phyloP scores from a whole-genome alignment of 192 early-diverging fungal genomes.

The Podila minutissima region DNA sequence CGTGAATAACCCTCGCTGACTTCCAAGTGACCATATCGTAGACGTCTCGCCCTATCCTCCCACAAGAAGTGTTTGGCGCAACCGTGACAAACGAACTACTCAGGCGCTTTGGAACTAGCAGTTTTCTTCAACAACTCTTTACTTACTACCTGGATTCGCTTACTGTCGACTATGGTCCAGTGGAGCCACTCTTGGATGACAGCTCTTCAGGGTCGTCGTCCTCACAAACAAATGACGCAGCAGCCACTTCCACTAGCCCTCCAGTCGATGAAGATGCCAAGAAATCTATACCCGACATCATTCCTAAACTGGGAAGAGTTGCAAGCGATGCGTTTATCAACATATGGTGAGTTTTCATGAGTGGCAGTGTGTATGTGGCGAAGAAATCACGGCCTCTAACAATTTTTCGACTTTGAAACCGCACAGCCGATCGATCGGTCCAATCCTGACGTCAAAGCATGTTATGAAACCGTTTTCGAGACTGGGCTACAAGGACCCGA shows the following conservation, averaged over 20 bases:
- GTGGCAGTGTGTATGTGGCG: background rate
- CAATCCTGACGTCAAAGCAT: slow-evolving; percentile 66
- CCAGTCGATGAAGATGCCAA: slow-evolving; percentile 9
- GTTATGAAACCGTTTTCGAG: slow-evolving; percentile 65
- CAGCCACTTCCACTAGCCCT: background rate
- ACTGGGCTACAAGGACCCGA: slow-evolving; percentile 57
- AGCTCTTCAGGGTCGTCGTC: slow-evolving; percentile 15
- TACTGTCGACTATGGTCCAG: slow-evolving; percentile 50
- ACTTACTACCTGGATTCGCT: slow-evolving; percentile 66
- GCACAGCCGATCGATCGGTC: slow-evolving; percentile 56
- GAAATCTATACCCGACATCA: slow-evolving; percentile 4
- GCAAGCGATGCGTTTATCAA: slow-evolving; percentile 60
- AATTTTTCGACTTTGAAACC: background rate
- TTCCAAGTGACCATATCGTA: slow-evolving; percentile 18
- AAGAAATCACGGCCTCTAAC: background rate
- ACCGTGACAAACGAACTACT: slow-evolving; percentile 57
- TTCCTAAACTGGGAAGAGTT: slow-evolving; percentile 36
- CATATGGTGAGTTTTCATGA: slow-evolving; percentile 54
- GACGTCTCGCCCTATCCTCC: slow-evolving; percentile 58
- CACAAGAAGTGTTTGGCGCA: slow-evolving; percentile 53
- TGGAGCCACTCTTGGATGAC: slow-evolving; percentile 17
- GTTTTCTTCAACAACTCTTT: slow-evolving; percentile 64
- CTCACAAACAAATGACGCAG: background rate
- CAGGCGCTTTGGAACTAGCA: slow-evolving; percentile 57
- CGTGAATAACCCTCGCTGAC: background rate